Evolutionary conservation across 352 stramenopile genomes (phyloP).

Genomic region (Poterioochromonas sp.): DNA sequence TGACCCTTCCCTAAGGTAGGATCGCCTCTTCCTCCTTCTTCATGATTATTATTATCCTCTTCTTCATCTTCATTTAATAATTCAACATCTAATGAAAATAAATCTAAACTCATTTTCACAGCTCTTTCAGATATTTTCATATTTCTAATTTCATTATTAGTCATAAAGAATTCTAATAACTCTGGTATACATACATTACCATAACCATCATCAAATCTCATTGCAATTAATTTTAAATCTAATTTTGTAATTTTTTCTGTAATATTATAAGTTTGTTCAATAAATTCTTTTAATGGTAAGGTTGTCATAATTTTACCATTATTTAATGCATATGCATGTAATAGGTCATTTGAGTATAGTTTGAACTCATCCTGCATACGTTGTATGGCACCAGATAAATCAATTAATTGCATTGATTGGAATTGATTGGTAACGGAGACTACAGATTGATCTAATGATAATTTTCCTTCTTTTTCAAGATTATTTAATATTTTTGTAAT

Average conservation of each 20-base stretch:
- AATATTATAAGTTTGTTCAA: not conserved
- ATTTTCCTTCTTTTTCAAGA: not conserved
- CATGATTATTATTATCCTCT: too few relatives aligned
- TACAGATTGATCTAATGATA: not conserved
- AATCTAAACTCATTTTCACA: too few relatives aligned
- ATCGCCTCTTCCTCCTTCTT: too few relatives aligned
- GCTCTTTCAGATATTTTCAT: too few relatives aligned
- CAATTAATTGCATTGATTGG: not conserved
- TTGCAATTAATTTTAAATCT: not conserved
- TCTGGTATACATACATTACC: too few relatives aligned
- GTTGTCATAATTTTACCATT: slow-evolving; percentile 5
- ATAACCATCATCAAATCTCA: too few relatives aligned
- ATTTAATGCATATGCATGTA: not conserved
- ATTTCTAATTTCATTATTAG: too few relatives aligned
- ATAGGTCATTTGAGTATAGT: not conserved
- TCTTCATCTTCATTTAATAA: too few relatives aligned
- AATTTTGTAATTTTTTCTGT: not conserved
- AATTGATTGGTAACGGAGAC: not conserved
- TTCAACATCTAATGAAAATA: too few relatives aligned
- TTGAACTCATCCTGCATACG: not conserved
- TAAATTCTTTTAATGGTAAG: not conserved
- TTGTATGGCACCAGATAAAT: not conserved
- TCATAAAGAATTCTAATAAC: too few relatives aligned
- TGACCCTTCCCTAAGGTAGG: too few relatives aligned
- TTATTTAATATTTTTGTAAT: not conserved